These are phyloP conservation scores for Niebla homalea DNA, from an alignment of 495 filamentous ascomycete species.

Conservation along the genomic window DNA sequence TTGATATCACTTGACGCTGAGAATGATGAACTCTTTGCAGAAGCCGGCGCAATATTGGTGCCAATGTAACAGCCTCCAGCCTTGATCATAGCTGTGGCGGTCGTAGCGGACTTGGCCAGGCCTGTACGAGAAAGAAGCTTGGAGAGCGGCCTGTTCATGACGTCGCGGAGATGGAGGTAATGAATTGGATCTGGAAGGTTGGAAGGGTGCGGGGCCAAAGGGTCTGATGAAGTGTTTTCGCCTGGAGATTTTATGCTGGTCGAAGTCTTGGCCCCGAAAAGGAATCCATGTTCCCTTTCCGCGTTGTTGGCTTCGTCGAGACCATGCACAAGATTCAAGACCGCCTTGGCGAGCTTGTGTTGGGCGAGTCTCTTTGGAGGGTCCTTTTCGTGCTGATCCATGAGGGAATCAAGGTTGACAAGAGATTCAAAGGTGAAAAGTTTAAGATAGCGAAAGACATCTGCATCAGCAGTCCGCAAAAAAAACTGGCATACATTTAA, in stretches of 20 bases:
- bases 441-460: constrained; percentile 67
- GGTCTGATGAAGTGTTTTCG: not conserved
- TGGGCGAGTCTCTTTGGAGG: constrained; percentile 65
- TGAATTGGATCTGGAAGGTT: not conserved
- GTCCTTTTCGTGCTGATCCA: constrained; percentile 50
- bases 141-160: constrained; percentile 7
- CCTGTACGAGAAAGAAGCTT: not conserved
- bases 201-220: not conserved
- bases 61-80: no score
- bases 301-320: constrained; percentile 39
- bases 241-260: no score
- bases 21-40: no score
- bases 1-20: no score
- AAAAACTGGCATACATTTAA: constrained; percentile 48
- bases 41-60: no score
- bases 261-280: constrained; percentile 30
- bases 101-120: no score
- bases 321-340: constrained; percentile 69
- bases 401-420: constrained; percentile 44
- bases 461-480: constrained; percentile 64
- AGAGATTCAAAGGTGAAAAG: constrained; percentile 83
- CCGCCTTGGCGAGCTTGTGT: constrained; percentile 65
- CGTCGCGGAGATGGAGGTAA: not conserved
- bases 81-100: no score
- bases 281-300: constrained; percentile 41